Conservation (phyloP, 345 rosid genomes). For the Citrus medica region DNA sequence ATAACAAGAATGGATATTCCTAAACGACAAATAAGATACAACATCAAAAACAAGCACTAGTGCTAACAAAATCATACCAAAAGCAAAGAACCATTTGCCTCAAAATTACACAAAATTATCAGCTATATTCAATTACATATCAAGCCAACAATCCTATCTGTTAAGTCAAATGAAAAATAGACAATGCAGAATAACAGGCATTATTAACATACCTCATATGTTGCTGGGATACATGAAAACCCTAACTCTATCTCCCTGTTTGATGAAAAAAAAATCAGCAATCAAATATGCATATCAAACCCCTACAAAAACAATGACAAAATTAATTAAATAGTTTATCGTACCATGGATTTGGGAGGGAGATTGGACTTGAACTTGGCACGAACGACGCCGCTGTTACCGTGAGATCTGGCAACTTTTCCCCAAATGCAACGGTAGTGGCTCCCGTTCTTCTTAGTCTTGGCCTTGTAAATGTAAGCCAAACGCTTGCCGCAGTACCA, state of each 20-base stretch:
- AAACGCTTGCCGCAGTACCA: constrained; percentile 58
- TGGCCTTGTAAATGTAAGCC: constrained; percentile 62
- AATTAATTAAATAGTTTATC: neutral
- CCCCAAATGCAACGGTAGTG: constrained; percentile 69
- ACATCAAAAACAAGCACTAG: neutral
- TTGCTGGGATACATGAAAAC: constrained; percentile 58
- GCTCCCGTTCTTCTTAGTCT: constrained; percentile 48
- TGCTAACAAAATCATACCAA: neutral
- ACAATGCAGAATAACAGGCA: neutral
- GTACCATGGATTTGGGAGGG: constrained; percentile 68
- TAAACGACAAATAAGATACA: neutral
- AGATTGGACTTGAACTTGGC: constrained; percentile 70
- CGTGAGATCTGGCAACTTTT: constrained; percentile 62
- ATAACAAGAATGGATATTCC: neutral
- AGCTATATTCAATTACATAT: neutral
- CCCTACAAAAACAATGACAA: neutral
- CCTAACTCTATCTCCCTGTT: constrained; percentile 54
- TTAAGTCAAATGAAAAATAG: neutral
- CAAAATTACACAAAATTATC: neutral
- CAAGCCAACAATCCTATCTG: neutral
- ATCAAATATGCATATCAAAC: neutral
- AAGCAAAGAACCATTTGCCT: neutral
- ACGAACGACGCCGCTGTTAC: constrained; percentile 69
- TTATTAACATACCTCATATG: constrained; percentile 28
- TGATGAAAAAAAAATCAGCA: no score